Evolutionary conservation across 2,329 filamentous ascomycete genomes (phyloP).

Genomic region (Pleomassaria siparia): DNA sequence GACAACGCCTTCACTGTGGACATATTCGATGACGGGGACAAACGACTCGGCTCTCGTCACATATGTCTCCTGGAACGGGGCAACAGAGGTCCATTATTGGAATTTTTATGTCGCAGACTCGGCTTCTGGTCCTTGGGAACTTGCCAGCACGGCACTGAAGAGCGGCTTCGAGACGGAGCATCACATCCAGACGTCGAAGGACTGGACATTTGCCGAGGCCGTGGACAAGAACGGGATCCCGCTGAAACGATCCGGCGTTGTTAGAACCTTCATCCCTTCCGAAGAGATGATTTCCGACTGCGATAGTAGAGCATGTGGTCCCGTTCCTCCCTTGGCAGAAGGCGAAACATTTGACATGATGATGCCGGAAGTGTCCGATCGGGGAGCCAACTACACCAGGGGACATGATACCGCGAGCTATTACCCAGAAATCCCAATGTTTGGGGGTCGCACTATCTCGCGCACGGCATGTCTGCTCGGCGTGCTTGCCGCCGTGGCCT

Average conservation of each 20-base stretch:
- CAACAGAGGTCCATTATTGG: slow-evolving; percentile 53
- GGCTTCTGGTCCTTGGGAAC: slow-evolving; percentile 37
- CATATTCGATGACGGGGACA: slow-evolving; percentile 12
- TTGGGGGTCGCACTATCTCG: neutral
- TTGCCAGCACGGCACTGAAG: slow-evolving; percentile 42
- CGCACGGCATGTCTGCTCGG: neutral
- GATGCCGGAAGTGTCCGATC: slow-evolving; percentile 1
- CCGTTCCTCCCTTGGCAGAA: slow-evolving; percentile 10
- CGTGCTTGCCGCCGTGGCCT: neutral
- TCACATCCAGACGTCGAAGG: slow-evolving; percentile 7
- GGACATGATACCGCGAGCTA: slow-evolving; percentile 6
- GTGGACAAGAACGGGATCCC: slow-evolving; percentile 14
- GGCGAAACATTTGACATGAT: slow-evolving; percentile 12
- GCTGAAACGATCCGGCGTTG: slow-evolving; percentile 34
- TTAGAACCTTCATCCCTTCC: slow-evolving; percentile 42
- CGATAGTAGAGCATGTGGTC: slow-evolving; percentile 33
- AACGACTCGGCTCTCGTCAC: slow-evolving; percentile 39
- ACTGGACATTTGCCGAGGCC: slow-evolving; percentile 14
- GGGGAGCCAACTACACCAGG: slow-evolving; percentile 7
- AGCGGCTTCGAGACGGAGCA: slow-evolving; percentile 48
- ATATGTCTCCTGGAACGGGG: slow-evolving; percentile 60
- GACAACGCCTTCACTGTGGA: slow-evolving; percentile 10
- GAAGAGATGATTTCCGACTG: slow-evolving; percentile 29
- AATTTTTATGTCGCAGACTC: slow-evolving; percentile 49
- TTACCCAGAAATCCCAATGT: slow-evolving; percentile 1